Evolutionary conservation across 2,329 filamentous ascomycete species (phyloP).

Genomic region (Penicillium janthinellum): DNA sequence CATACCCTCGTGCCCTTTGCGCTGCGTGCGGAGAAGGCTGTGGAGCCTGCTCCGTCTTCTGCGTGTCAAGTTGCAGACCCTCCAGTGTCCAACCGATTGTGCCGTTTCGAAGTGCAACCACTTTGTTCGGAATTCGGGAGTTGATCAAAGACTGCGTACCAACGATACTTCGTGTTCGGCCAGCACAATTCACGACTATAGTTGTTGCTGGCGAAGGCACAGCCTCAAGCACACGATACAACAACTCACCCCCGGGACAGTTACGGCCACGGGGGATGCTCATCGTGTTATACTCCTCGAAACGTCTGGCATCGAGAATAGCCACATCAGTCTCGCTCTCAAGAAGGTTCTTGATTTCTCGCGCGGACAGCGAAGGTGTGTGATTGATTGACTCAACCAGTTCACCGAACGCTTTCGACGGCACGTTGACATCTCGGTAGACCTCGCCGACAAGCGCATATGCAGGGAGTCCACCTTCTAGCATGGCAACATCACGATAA

Average conservation of each 20-base stretch:
- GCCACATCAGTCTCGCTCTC: conserved; percentile 24
- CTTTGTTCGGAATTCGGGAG: conserved; percentile 28
- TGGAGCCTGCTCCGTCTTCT: conserved; percentile 22
- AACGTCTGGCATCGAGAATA: conserved; percentile 35
- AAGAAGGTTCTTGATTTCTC: conserved; percentile 30
- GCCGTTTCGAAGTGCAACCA: conserved; percentile 33
- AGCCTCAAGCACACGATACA: conserved; percentile 35
- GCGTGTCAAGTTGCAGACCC: conserved; percentile 28
- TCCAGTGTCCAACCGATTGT: conserved; percentile 38
- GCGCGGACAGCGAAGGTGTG: conserved; percentile 32
- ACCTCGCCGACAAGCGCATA: conserved; percentile 31
- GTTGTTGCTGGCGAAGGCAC: conserved; percentile 29
- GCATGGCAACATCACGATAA: conserved; percentile 28
- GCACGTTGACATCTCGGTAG: conserved; percentile 36
- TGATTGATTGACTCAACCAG: conserved; percentile 35
- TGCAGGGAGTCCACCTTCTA: conserved; percentile 29
- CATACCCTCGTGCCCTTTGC: conserved; percentile 9
- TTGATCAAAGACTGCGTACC: conserved; percentile 35
- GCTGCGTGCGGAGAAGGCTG: conserved; percentile 13
- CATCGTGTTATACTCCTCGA: conserved; percentile 36
- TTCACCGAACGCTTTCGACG: conserved; percentile 37
- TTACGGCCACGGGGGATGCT: conserved; percentile 36
- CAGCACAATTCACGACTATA: conserved; percentile 35
- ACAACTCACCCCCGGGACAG: conserved; percentile 35
- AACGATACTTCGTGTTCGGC: conserved; percentile 37